These are phyloP conservation scores for Oryza glaberrima DNA, from an alignment of 176 grass and related monocot species.

Conservation along the genomic window DNA sequence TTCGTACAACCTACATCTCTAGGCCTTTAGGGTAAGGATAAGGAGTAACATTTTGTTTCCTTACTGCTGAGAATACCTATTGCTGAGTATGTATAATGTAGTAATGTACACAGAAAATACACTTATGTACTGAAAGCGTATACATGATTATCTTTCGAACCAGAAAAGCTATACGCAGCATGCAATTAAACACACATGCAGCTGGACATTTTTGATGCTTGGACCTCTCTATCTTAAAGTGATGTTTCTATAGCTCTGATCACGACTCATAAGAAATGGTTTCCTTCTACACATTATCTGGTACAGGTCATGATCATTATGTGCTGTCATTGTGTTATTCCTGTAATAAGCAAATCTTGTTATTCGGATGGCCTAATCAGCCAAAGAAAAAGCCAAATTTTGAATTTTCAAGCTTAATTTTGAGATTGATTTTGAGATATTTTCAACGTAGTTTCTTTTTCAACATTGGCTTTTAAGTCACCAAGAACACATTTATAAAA, in stretches of 20 bases:
- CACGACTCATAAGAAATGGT: not conserved
- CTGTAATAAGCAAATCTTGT: not conserved
- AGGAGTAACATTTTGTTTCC: not conserved
- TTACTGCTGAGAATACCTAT: not conserved
- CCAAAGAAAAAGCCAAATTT: too few species aligned
- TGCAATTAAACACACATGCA: not conserved
- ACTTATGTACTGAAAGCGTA: not conserved
- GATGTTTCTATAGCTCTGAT: not conserved
- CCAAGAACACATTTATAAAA: too few species aligned
- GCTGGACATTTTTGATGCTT: not conserved
- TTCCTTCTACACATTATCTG: conserved; percentile 3
- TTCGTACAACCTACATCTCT: conserved; percentile 1
- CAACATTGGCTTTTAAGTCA: too few species aligned
- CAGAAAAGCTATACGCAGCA: not conserved
- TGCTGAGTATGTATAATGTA: not conserved
- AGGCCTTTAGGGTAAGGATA: not conserved
- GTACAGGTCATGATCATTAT: conserved; percentile 14
- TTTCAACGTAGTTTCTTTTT: too few species aligned
- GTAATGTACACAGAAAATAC: not conserved
- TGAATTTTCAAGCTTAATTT: too few species aligned
- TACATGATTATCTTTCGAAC: not conserved
- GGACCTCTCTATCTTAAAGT: not conserved
- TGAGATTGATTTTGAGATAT: too few species aligned
- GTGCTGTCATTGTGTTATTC: not conserved
- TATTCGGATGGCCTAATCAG: not conserved